Percentiles rank a stretch among this genome's conserved stretches.
Evolutionary conservation across 2,329 filamentous ascomycete species (phyloP).

Genomic region (Stachybotrys chartarum): DNA sequence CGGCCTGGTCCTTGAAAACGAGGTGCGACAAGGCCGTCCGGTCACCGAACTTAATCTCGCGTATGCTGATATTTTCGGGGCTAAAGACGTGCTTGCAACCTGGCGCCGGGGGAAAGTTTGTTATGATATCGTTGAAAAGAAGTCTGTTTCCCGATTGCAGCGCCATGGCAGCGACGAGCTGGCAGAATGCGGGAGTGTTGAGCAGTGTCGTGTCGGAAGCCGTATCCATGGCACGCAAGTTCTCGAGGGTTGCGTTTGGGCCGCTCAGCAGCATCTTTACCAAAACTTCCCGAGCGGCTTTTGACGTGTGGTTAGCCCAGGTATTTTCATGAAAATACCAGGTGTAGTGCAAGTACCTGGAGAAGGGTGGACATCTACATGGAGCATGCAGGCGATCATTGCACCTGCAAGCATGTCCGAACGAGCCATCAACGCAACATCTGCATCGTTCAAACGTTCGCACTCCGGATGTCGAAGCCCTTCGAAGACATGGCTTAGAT

Average conservation of each 20-base stretch:
- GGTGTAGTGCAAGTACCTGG: background rate
- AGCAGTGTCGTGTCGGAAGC: background rate
- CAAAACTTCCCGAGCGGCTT: background rate
- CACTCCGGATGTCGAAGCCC: background rate
- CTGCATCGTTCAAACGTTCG: background rate
- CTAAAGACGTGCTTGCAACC: background rate
- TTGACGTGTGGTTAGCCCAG: background rate
- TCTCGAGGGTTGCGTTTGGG: background rate
- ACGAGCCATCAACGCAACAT: background rate
- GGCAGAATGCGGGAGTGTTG: background rate
- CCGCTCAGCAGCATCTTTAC: background rate
- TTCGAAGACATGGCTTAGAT: background rate
- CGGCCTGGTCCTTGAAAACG: background rate
- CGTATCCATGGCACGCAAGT: background rate
- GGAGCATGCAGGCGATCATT: background rate
- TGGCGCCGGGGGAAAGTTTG: background rate
- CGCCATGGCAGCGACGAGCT: background rate
- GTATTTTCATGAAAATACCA: background rate
- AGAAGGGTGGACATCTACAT: background rate
- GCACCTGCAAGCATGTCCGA: background rate
- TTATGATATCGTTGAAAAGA: background rate
- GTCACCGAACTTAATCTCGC: background rate
- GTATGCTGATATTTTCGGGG: background rate
- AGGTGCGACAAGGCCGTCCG: background rate
- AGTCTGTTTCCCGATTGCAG: background rate